Percentiles rank a stretch among this genome's conserved stretches.
These are phyloP conservation scores for Malassezia furfur DNA, from an alignment of 1,284 basidiomycete genomes.

Conservation along the genomic window DNA sequence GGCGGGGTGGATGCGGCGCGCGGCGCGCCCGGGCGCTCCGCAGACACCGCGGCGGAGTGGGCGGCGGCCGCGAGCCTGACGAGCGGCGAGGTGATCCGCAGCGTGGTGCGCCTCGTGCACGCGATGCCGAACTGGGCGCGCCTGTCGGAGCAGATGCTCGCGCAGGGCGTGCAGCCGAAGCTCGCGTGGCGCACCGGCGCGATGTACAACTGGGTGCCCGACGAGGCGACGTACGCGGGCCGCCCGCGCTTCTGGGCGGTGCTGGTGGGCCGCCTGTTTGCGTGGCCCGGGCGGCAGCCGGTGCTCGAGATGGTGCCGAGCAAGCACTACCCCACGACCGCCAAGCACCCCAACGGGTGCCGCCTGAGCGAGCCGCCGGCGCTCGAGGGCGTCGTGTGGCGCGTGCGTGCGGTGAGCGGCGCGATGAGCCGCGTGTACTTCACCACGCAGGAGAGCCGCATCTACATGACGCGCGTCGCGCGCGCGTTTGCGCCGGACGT, in stretches of 20 bases:
- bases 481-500: slow-evolving; percentile 59
- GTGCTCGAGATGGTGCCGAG: slow-evolving; percentile 62
- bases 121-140: slow-evolving; percentile 58
- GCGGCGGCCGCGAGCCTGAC: neutral
- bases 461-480: slow-evolving; percentile 57
- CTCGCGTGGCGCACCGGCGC: slow-evolving; percentile 66
- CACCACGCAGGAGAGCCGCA: slow-evolving; percentile 61
- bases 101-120: slow-evolving; percentile 52
- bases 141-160: slow-evolving; percentile 56
- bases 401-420: slow-evolving; percentile 60
- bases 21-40: neutral
- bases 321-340: slow-evolving; percentile 57
- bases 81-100: neutral
- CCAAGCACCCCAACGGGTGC: slow-evolving; percentile 56
- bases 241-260: slow-evolving; percentile 62
- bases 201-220: slow-evolving; percentile 70
- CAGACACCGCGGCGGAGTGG: neutral
- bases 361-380: slow-evolving; percentile 61
- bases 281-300: slow-evolving; percentile 1
- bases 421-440: slow-evolving; percentile 61
- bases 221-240: slow-evolving; percentile 59
- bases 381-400: slow-evolving; percentile 66
- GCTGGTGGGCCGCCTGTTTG: slow-evolving; percentile 61
- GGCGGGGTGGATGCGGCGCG: neutral
- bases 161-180: slow-evolving; percentile 58